Conservation (phyloP, 495 filamentous ascomycete species). For the Trypethelium eluteriae region DNA sequence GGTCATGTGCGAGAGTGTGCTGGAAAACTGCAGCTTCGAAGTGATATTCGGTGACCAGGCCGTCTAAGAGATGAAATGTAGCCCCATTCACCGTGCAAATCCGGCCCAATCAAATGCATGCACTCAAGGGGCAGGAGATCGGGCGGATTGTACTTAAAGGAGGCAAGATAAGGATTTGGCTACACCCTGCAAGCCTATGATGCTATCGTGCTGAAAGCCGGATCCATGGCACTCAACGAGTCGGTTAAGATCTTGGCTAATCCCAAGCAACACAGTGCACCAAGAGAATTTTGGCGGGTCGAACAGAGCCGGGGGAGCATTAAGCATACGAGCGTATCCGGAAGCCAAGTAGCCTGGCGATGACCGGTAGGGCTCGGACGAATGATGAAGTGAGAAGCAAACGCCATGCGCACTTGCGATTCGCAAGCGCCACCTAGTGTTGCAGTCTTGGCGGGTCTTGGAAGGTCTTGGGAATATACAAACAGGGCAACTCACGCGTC, state of each 20-base stretch:
- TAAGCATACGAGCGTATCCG: background rate
- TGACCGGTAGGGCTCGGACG: background rate
- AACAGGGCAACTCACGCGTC: background rate
- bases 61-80: too few relatives aligned
- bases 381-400: background rate
- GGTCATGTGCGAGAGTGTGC: background rate
- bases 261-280: too few relatives aligned
- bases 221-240: too few relatives aligned
- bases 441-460: background rate
- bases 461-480: background rate
- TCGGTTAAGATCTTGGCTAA: too few relatives aligned
- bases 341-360: background rate
- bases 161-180: too few relatives aligned
- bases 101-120: too few relatives aligned
- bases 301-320: background rate
- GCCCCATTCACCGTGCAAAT: too few relatives aligned
- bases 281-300: too few relatives aligned
- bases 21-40: background rate
- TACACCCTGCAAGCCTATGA: too few relatives aligned
- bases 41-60: background rate
- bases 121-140: too few relatives aligned
- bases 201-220: too few relatives aligned
- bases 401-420: slow-evolving; percentile 1
- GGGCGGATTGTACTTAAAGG: too few relatives aligned
- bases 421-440: slow-evolving; percentile 5